Conservation (phyloP, 2,329 filamentous ascomycete species). For the Cytospora mali region DNA sequence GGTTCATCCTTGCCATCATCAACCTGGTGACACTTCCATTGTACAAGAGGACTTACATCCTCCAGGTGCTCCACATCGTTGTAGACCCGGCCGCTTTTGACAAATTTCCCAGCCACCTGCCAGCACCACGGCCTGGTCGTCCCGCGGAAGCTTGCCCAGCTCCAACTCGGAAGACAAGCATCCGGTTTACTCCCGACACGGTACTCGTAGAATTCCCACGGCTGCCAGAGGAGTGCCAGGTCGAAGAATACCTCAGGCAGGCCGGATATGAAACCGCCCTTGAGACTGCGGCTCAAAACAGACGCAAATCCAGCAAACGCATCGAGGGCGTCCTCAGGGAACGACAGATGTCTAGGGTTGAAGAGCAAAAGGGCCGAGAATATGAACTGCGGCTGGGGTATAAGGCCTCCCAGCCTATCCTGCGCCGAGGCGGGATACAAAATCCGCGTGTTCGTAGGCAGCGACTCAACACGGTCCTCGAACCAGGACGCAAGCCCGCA, state of each 20-base stretch:
- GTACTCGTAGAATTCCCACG: not conserved
- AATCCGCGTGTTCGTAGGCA: not conserved
- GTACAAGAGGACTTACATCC: not conserved
- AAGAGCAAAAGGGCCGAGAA: not conserved
- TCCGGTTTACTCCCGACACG: not conserved
- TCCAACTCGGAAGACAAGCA: not conserved
- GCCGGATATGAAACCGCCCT: not conserved
- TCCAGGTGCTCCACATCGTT: not conserved
- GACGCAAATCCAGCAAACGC: not conserved
- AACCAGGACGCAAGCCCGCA: not conserved
- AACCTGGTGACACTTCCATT: not conserved
- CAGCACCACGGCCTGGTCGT: not conserved
- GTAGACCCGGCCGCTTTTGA: too few species aligned
- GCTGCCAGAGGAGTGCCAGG: not conserved
- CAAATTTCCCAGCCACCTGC: not conserved
- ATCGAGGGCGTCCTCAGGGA: not conserved
- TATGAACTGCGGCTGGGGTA: too few species aligned
- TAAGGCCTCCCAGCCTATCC: too few species aligned
- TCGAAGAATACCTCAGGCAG: not conserved
- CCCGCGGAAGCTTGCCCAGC: not conserved
- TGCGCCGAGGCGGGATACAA: too few species aligned
- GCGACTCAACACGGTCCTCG: not conserved
- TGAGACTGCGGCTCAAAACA: not conserved
- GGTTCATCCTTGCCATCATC: not conserved
- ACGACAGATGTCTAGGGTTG: not conserved